Evolutionary conservation across 345 rosid species (phyloP).

Genomic region (Melaleuca quinquenervia): DNA sequence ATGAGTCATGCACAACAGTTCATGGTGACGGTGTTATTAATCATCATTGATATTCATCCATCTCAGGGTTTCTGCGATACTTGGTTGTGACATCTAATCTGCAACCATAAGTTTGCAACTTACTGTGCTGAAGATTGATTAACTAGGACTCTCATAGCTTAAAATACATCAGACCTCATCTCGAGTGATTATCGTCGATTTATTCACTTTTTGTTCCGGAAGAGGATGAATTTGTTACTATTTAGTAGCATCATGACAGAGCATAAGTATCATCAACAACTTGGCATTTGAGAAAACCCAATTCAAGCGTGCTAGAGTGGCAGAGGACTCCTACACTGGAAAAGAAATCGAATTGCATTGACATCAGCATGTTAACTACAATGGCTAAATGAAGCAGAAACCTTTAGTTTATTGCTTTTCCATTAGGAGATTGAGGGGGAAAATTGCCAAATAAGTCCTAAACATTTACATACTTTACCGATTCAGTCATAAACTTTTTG

Average conservation of each 20-base stretch:
- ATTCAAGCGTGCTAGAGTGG: background rate
- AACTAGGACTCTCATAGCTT: background rate
- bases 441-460: too few species aligned
- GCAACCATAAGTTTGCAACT: background rate
- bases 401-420: background rate
- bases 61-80: background rate
- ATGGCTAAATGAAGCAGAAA: background rate
- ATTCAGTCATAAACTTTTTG: too few species aligned
- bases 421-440: background rate
- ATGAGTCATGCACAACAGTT: background rate
- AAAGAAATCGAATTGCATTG: background rate
- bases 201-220: fast-evolving
- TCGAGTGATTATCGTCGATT: background rate
- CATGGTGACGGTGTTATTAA: background rate
- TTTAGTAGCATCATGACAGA: background rate
- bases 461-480: too few species aligned
- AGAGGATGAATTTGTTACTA: background rate
- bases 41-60: background rate
- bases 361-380: background rate
- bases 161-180: background rate
- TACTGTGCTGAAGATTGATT: background rate
- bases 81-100: background rate
- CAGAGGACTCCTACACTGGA: background rate
- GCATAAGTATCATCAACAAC: background rate
- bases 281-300: background rate